phyloP scores from a whole-genome alignment of 2,329 filamentous ascomycete species.

The Stagonosporopsis rhizophila region DNA sequence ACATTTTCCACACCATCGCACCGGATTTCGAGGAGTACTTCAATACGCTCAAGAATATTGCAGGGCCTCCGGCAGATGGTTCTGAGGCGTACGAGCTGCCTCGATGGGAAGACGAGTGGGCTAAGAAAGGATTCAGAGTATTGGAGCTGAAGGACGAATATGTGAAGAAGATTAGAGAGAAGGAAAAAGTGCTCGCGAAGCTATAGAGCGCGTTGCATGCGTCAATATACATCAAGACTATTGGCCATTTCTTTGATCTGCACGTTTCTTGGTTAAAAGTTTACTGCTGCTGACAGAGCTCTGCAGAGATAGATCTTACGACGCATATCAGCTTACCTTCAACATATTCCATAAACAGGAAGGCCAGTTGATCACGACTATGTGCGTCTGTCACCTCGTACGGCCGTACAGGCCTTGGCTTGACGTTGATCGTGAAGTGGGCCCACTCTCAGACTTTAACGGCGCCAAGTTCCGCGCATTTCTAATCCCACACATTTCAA shows the following conservation, averaged over 20 bases:
- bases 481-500: no score
- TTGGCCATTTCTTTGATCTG: neutral
- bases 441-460: neutral
- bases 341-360: neutral
- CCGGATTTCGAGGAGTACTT: conserved; percentile 72
- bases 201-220: neutral
- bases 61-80: conserved; percentile 4
- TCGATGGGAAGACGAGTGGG: conserved; percentile 4
- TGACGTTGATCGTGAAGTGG: neutral
- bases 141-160: conserved; percentile 14
- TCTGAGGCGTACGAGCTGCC: conserved; percentile 13
- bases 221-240: neutral
- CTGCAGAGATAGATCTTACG: neutral
- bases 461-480: neutral
- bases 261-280: neutral
- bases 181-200: neutral
- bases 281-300: neutral
- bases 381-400: neutral
- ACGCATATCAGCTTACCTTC: neutral
- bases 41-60: conserved; percentile 56
- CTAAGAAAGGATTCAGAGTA: conserved; percentile 8
- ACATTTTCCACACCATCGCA: conserved; percentile 62
- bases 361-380: neutral
- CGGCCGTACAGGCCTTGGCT: neutral
- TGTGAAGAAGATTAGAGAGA: neutral